These are phyloP conservation scores for Toxoplasma gondii DNA, from an alignment of 169 alveolate genomes.

Conservation along the genomic window DNA sequence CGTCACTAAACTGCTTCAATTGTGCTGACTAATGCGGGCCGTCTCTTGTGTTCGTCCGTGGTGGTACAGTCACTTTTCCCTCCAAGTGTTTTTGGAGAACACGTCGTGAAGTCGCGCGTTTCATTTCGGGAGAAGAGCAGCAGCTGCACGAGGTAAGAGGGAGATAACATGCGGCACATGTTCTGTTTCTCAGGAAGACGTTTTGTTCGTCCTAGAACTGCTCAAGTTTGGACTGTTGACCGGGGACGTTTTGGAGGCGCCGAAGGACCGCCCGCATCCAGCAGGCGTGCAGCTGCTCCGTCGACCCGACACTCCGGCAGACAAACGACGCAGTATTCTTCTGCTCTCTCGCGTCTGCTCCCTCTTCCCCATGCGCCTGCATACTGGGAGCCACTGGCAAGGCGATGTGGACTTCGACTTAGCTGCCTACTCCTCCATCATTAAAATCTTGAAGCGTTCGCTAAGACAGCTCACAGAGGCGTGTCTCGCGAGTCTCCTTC, in stretches of 20 bases:
- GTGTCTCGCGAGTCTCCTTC: not conserved
- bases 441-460: not conserved
- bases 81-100: too few species aligned
- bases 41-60: too few species aligned
- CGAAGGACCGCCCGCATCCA: not conserved
- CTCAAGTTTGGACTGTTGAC: conserved; percentile 11
- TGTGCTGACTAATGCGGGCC: too few species aligned
- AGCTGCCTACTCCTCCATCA: not conserved
- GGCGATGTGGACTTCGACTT: not conserved
- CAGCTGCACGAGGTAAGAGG: not conserved
- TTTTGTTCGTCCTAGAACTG: not conserved
- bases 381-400: not conserved
- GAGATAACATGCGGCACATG: not conserved
- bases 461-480: conserved; percentile 11
- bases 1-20: too few species aligned
- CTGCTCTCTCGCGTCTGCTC: not conserved
- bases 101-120: too few species aligned
- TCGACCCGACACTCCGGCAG: not conserved
- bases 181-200: not conserved
- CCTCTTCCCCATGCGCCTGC: conserved; percentile 13
- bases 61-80: too few species aligned
- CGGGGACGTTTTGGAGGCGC: not conserved
- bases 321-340: not conserved
- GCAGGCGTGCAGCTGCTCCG: not conserved
- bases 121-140: not conserved